Percentiles rank a stretch among this genome's conserved stretches.
Conservation (phyloP, 805 yeast genomes). For the Monosporozyma unispora region DNA sequence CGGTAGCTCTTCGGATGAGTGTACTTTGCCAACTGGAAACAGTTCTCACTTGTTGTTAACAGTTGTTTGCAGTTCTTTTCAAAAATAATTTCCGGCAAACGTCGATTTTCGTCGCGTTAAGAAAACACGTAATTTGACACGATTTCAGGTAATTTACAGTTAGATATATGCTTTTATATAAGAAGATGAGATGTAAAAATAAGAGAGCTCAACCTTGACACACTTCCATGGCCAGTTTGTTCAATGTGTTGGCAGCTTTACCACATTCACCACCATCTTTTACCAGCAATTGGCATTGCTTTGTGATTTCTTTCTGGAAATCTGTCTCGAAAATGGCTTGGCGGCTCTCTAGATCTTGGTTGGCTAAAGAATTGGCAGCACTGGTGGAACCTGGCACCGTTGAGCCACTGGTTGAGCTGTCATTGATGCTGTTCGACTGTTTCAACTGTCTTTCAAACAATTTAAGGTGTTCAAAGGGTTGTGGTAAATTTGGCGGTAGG, state of each 20-base stretch:
- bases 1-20: neutral
- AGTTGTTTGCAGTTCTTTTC: neutral
- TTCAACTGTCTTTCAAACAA: conserved; percentile 41
- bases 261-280: conserved; percentile 73
- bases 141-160: too few species aligned
- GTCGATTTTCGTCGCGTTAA: neutral
- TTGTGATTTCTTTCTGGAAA: conserved; percentile 39
- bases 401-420: neutral
- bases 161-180: neutral
- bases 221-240: conserved; percentile 10
- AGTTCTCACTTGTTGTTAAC: neutral
- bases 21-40: neutral
- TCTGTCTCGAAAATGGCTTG: conserved; percentile 39
- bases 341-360: conserved; percentile 22
- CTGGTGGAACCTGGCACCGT: neutral
- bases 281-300: conserved; percentile 41
- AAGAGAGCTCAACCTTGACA: neutral
- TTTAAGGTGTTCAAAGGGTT: conserved; percentile 56
- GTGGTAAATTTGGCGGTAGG: conserved; percentile 46
- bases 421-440: conserved; percentile 15
- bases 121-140: neutral
- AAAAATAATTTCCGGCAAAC: neutral
- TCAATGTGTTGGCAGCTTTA: conserved; percentile 34
- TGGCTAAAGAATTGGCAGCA: conserved; percentile 7
- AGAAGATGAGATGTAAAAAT: neutral